Percentiles rank a stretch among this genome's conserved stretches.
phyloP scores from a whole-genome alignment of 257 asterid genomes.

The Linderniella brevidens region DNA sequence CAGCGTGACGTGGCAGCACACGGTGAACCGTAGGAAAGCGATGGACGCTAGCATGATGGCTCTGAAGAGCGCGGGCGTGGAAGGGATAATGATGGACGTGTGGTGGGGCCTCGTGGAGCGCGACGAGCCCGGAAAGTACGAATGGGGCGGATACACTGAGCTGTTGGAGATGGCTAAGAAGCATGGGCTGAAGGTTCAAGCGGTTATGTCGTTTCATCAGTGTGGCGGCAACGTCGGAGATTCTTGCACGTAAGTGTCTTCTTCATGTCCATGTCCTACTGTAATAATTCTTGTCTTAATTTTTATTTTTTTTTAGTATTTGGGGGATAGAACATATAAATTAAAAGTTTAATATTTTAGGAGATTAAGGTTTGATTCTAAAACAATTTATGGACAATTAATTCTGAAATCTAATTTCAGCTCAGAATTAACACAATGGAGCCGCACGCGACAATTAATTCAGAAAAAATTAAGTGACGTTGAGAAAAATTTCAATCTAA shows the following conservation, averaged over 20 bases:
- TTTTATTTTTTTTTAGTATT: too few relatives aligned
- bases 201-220: slow-evolving; percentile 95
- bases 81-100: slow-evolving; percentile 97
- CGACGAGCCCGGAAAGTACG: slow-evolving; percentile 62
- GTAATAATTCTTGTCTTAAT: too few relatives aligned
- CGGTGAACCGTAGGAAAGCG: slow-evolving; percentile 84
- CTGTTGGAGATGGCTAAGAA: slow-evolving; percentile 85
- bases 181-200: slow-evolving; percentile 88
- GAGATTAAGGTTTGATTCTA: too few relatives aligned
- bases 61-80: slow-evolving; percentile 89
- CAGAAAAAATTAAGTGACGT: too few relatives aligned
- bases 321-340: too few relatives aligned
- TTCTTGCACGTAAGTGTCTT: slow-evolving; percentile 60
- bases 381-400: too few relatives aligned
- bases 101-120: slow-evolving; percentile 98
- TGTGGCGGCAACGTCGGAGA: slow-evolving; percentile 99
- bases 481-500: too few relatives aligned
- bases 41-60: slow-evolving; percentile 93
- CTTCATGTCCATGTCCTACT: background rate
- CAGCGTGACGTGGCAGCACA: slow-evolving; percentile 72
- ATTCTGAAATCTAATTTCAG: background rate
- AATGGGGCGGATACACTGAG: slow-evolving; percentile 84
- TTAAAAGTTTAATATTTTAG: too few relatives aligned
- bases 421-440: too few relatives aligned
- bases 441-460: too few relatives aligned